Evolutionary conservation across 441 rosid genomes (phyloP).

Genomic region (Flueggea neowawraea): DNA sequence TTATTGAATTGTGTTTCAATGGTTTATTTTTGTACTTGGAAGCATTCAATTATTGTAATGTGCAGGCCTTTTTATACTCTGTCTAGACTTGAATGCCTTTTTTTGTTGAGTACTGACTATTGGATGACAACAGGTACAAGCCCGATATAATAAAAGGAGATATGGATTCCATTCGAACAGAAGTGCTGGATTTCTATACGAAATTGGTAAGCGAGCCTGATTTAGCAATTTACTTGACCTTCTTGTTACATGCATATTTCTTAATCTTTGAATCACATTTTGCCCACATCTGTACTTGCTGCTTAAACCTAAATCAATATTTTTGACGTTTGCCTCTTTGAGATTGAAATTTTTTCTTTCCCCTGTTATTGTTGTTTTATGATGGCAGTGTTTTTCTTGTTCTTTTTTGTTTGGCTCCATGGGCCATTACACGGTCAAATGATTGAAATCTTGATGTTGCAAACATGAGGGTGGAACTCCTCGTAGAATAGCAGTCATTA

Average conservation of each 20-base stretch:
- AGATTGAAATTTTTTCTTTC: too few relatives aligned
- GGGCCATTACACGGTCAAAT: not conserved
- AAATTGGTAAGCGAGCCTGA: conserved; percentile 38
- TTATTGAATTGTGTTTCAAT: too few relatives aligned
- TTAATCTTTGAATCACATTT: not conserved
- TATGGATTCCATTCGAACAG: conserved; percentile 79
- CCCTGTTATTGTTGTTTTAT: too few relatives aligned
- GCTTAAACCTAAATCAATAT: too few relatives aligned
- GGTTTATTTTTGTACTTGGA: not conserved
- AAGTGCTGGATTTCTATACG: conserved; percentile 58
- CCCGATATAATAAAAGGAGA: conserved; percentile 92
- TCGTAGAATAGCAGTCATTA: not conserved
- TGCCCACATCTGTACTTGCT: not conserved
- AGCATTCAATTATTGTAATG: not conserved
- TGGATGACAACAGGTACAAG: conserved; percentile 49
- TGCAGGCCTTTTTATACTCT: too few relatives aligned
- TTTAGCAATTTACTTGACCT: not conserved
- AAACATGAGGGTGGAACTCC: not conserved
- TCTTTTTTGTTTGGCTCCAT: not conserved
- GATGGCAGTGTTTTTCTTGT: too few relatives aligned
- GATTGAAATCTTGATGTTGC: not conserved
- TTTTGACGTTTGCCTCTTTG: too few relatives aligned
- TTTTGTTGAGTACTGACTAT: not conserved
- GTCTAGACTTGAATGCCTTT: not conserved
- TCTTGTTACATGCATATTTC: not conserved